Conservation (phyloP, 2,329 filamentous ascomycete genomes). For the Exophiala spinifera region DNA sequence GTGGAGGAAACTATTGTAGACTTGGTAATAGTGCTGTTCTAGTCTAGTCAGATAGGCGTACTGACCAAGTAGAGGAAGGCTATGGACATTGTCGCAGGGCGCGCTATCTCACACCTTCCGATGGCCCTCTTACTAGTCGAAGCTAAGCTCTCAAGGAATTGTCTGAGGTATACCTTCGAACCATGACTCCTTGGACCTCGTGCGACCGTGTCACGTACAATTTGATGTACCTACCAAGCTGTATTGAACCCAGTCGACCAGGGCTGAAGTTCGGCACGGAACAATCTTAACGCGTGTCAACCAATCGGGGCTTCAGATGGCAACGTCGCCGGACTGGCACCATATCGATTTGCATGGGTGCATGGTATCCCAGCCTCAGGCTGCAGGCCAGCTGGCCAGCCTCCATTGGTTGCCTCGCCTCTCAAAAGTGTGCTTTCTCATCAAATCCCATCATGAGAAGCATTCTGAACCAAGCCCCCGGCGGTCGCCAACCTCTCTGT, state of each 20-base stretch:
- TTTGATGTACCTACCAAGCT: not conserved
- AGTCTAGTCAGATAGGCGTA: no score
- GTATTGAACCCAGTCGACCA: not conserved
- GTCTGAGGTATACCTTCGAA: not conserved
- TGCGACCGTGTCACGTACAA: not conserved
- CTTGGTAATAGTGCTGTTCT: no score
- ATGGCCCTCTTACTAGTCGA: not conserved
- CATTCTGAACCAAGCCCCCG: conserved; percentile 3
- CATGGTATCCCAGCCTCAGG: conserved; percentile 6
- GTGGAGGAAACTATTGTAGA: no score
- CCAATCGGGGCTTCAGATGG: conserved; percentile 1
- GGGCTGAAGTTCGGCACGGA: not conserved
- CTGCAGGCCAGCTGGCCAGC: conserved; percentile 16
- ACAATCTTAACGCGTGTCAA: not conserved
- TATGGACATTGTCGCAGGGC: not conserved
- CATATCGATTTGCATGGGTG: not conserved
- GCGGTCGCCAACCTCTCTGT: conserved; percentile 3
- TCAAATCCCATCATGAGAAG: conserved; percentile 1
- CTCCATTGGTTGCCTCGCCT: conserved; percentile 20
- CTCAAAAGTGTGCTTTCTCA: not conserved
- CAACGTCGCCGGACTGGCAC: not conserved
- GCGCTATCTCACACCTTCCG: not conserved
- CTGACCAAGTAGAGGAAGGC: no score
- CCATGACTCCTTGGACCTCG: not conserved
- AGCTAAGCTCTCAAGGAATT: not conserved